Conservation (phyloP, 257 asterid genomes). For the Jaltomata sinuosa region DNA sequence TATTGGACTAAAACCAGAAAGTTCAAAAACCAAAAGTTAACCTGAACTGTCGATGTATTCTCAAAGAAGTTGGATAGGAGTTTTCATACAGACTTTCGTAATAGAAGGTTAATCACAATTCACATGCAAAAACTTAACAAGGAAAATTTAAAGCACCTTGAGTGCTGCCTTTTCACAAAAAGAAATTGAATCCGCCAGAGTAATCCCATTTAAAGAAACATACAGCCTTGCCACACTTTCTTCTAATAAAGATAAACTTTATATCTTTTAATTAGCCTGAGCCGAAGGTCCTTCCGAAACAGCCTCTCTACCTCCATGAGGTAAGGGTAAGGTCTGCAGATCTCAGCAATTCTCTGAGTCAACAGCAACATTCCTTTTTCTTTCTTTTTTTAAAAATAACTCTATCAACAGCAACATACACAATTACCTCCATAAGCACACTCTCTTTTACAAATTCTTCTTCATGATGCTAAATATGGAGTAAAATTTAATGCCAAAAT, state of each 20-base stretch:
- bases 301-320: not conserved
- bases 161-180: not conserved
- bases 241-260: not conserved
- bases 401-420: not conserved
- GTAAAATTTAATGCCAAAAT: not conserved
- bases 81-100: slow-evolving; percentile 33
- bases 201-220: not conserved
- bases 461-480: not conserved
- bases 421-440: not conserved
- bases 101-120: not conserved
- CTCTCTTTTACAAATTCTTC: not conserved
- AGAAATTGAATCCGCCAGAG: not conserved
- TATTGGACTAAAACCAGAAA: not conserved
- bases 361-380: not conserved
- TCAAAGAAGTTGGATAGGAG: slow-evolving; percentile 74
- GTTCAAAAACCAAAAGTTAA: slow-evolving; percentile 2
- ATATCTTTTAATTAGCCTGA: not conserved
- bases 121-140: not conserved
- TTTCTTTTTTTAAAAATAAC: not conserved
- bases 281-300: not conserved
- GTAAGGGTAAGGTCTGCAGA: not conserved
- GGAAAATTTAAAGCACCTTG: not conserved
- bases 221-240: not conserved
- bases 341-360: not conserved
- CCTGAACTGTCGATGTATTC: slow-evolving; percentile 84